Percentiles rank a stretch among this genome's conserved stretches.
phyloP scores from a whole-genome alignment of 306 rosid genomes.

The Citrullus amarus region DNA sequence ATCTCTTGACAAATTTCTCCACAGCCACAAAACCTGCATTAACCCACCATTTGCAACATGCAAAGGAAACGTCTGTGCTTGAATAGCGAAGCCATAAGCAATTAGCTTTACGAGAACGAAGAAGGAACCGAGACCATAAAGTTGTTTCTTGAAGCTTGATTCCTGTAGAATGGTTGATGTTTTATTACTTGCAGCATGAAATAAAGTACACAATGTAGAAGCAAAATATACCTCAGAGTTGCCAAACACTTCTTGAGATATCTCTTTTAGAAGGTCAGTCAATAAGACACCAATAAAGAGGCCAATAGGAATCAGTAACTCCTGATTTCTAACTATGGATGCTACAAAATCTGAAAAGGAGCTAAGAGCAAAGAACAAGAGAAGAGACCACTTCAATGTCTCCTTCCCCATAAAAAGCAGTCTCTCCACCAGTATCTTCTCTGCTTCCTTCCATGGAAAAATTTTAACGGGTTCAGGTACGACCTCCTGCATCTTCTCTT shows the following conservation, averaged over 20 bases:
- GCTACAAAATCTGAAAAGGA: conserved; percentile 21
- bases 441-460: conserved; percentile 33
- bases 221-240: conserved; percentile 18
- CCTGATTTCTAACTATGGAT: conserved; percentile 26
- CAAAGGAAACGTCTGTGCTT: conserved; percentile 16
- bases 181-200: neutral
- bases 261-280: conserved; percentile 25
- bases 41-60: conserved; percentile 37
- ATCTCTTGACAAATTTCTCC: conserved; percentile 15
- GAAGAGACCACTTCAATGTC: conserved; percentile 21
- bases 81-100: conserved; percentile 9
- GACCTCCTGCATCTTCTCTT: conserved; percentile 25
- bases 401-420: conserved; percentile 17
- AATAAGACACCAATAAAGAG: conserved; percentile 30
- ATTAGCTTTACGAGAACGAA: conserved; percentile 21
- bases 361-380: conserved; percentile 11
- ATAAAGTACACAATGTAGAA: neutral
- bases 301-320: conserved; percentile 32
- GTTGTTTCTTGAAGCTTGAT: conserved; percentile 14
- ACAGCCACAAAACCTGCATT: conserved; percentile 36
- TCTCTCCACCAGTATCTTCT: conserved; percentile 13
- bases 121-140: conserved; percentile 21
- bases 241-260: conserved; percentile 16
- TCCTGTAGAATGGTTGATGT: conserved; percentile 13
- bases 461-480: conserved; percentile 27